phyloP scores from a whole-genome alignment of 805 yeast genomes.

The Wickerhamiella australiensis region DNA sequence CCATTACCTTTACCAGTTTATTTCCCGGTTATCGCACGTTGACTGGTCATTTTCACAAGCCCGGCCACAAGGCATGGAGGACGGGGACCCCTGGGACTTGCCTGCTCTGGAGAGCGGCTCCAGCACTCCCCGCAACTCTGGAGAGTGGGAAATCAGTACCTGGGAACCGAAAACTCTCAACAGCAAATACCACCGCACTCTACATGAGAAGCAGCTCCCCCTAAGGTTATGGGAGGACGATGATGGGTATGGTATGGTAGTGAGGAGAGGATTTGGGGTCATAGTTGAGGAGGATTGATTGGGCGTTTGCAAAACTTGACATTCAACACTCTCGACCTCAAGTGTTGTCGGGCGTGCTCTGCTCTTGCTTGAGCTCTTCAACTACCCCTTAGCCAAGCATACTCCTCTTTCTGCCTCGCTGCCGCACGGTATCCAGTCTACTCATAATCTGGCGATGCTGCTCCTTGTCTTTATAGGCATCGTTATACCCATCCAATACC shows the following conservation, averaged over 20 bases:
- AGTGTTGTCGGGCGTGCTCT: no score
- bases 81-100: background rate
- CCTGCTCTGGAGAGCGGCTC: background rate
- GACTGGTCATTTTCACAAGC: no score
- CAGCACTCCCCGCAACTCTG: slow-evolving; percentile 6
- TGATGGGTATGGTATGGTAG: slow-evolving; percentile 5
- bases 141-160: slow-evolving; percentile 5
- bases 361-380: no score
- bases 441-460: slow-evolving; percentile 40
- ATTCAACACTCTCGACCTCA: no score
- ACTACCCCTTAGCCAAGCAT: slow-evolving; percentile 83
- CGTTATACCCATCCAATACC: slow-evolving; percentile 57
- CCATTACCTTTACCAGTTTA: background rate
- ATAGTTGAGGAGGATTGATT: background rate
- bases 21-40: background rate
- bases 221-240: slow-evolving; percentile 9
- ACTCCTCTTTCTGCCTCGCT: slow-evolving; percentile 89
- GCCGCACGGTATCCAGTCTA: slow-evolving; percentile 69
- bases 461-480: slow-evolving; percentile 15
- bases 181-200: background rate
- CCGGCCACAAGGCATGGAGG: no score
- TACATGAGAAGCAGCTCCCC: background rate
- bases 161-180: background rate
- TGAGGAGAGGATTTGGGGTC: background rate
- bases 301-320: no score